phyloP scores from a whole-genome alignment of 768 basidiomycete genomes.

The Russula griseocarnosa region DNA sequence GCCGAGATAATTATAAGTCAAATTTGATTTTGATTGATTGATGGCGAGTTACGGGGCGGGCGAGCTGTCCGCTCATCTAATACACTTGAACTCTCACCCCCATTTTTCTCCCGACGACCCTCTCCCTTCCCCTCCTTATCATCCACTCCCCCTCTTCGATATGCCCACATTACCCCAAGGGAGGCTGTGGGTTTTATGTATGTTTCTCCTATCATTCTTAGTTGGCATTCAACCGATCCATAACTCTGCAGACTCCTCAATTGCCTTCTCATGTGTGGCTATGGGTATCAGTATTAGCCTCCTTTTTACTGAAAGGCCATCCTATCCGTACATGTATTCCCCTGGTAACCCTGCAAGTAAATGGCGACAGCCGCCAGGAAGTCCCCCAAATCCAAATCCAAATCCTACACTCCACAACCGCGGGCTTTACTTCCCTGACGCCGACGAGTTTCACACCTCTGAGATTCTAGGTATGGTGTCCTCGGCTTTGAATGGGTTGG shows the following conservation, averaged over 20 bases:
- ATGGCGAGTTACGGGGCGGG: no score
- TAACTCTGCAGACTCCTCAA: constrained; percentile 10
- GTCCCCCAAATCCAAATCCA: not conserved
- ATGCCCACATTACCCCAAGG: constrained; percentile 23
- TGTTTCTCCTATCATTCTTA: not conserved
- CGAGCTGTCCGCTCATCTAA: not conserved
- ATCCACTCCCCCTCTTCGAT: not conserved
- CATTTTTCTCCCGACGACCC: not conserved
- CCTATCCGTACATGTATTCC: no score
- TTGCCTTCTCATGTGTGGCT: constrained; percentile 11
- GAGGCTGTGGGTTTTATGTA: constrained; percentile 15
- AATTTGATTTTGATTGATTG: not conserved
- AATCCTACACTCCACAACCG: not conserved
- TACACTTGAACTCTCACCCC: not conserved
- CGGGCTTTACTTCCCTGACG: not conserved
- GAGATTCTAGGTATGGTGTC: constrained; percentile 7
- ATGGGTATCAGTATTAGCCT: constrained; percentile 18
- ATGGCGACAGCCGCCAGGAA: not conserved
- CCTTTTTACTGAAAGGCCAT: not conserved
- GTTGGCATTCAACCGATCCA: not conserved
- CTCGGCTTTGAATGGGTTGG: not conserved
- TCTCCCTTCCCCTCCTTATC: not conserved
- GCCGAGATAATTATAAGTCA: not conserved
- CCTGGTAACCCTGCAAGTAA: accelerated
- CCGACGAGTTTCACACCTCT: not conserved